Conservation (phyloP, 768 basidiomycete genomes). For the Lentinula sp. region DNA sequence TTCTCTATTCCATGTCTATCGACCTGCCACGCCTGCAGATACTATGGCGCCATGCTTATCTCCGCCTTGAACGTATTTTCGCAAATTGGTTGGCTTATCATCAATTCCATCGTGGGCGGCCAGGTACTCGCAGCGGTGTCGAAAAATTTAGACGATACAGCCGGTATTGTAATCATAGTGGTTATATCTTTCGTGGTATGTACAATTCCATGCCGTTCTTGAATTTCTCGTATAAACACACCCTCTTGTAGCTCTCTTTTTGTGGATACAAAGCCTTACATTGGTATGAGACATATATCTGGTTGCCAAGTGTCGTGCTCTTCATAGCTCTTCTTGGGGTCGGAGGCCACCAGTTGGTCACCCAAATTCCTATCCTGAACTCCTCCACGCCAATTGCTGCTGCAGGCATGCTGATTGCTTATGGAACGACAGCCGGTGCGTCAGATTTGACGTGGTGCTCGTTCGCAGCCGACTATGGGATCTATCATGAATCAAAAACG, state of each 20-base stretch:
- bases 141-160: slow-evolving; percentile 22
- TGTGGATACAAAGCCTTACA: slow-evolving; percentile 59
- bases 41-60: slow-evolving; percentile 47
- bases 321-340: slow-evolving; percentile 61
- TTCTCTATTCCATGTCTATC: background rate
- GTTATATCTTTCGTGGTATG: slow-evolving; percentile 30
- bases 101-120: slow-evolving; percentile 65
- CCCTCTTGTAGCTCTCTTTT: slow-evolving; percentile 38
- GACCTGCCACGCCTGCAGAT: slow-evolving; percentile 24
- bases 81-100: slow-evolving; percentile 57
- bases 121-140: slow-evolving; percentile 58
- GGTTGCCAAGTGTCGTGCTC: slow-evolving; percentile 61
- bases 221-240: background rate
- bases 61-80: slow-evolving; percentile 54
- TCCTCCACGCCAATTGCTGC: slow-evolving; percentile 21
- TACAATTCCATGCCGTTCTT: background rate
- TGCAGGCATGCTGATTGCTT: slow-evolving; percentile 26
- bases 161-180: slow-evolving; percentile 35
- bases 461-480: slow-evolving; percentile 37
- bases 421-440: slow-evolving; percentile 31
- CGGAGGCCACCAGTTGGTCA: slow-evolving; percentile 53
- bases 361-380: slow-evolving; percentile 9
- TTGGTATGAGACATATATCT: slow-evolving; percentile 60
- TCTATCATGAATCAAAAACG: slow-evolving; percentile 25
- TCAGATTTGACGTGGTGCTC: slow-evolving; percentile 35